Evolutionary conservation across 306 rosid species (phyloP).

Genomic region (Hippophae gyantsensis): DNA sequence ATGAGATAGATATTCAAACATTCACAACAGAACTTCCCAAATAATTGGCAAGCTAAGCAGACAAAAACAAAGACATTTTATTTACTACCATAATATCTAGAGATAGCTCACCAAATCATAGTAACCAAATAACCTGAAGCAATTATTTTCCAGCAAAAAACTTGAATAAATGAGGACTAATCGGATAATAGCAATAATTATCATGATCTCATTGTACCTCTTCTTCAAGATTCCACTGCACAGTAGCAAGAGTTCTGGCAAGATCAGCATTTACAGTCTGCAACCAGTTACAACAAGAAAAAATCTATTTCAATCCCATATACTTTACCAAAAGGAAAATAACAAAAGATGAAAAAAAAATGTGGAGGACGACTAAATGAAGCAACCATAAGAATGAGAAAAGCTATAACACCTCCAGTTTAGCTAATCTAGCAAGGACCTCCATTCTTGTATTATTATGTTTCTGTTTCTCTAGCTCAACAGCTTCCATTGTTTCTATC

Average conservation of each 20-base stretch:
- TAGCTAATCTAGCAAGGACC: constrained; percentile 61
- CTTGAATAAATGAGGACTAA: background rate
- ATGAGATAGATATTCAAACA: no score
- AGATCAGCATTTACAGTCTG: constrained; percentile 92
- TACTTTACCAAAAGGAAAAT: constrained; percentile 6
- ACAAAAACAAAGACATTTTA: no score
- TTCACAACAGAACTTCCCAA: no score
- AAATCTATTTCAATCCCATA: constrained; percentile 16
- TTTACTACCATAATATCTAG: no score
- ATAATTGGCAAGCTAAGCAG: no score
- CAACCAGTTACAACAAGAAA: constrained; percentile 29
- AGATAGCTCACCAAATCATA: background rate
- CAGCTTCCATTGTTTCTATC: constrained; percentile 99
- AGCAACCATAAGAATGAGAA: background rate
- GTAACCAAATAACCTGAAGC: constrained; percentile 2
- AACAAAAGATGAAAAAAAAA: background rate
- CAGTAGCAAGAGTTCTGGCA: constrained; percentile 74
- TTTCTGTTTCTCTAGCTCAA: constrained; percentile 86
- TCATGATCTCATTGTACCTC: constrained; percentile 60
- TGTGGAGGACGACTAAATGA: background rate
- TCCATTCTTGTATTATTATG: constrained; percentile 93
- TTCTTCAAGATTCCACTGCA: constrained; percentile 80
- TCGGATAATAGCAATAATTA: constrained; percentile 9
- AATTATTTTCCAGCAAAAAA: background rate
- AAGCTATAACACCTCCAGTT: constrained; percentile 56